Evolutionary conservation across 2,329 filamentous ascomycete species (phyloP).

Genomic region (Cordyceps pruinosa): DNA sequence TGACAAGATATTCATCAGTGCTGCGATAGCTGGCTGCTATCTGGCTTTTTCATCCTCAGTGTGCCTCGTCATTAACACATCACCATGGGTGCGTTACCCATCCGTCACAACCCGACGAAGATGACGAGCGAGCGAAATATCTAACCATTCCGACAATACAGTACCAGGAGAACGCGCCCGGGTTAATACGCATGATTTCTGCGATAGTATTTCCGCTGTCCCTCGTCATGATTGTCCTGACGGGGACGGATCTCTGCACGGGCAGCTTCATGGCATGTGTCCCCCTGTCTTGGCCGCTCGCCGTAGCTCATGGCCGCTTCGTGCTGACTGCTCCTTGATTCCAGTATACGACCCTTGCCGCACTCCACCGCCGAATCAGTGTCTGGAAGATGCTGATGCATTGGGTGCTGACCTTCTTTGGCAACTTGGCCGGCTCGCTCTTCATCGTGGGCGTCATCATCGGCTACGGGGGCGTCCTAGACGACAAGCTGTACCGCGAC

Average conservation of each 20-base stretch:
- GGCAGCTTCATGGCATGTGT: constrained; percentile 34
- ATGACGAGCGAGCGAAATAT: neutral
- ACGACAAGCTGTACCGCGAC: constrained; percentile 33
- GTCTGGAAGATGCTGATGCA: constrained; percentile 15
- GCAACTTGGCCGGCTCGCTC: constrained; percentile 39
- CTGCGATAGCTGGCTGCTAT: constrained; percentile 44
- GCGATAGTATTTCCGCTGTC: constrained; percentile 44
- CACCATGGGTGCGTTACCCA: constrained; percentile 37
- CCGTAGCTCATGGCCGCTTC: neutral
- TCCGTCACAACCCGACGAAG: neutral
- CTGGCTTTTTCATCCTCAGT: constrained; percentile 45
- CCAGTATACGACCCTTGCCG: constrained; percentile 17
- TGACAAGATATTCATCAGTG: constrained; percentile 45
- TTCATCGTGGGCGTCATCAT: constrained; percentile 41
- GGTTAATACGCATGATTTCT: constrained; percentile 37
- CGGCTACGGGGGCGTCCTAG: constrained; percentile 41
- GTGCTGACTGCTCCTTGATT: neutral
- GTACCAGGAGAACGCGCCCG: constrained; percentile 40
- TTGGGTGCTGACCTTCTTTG: constrained; percentile 39
- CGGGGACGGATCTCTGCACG: constrained; percentile 42
- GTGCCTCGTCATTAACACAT: constrained; percentile 36
- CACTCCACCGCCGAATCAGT: constrained; percentile 13
- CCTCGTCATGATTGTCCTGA: constrained; percentile 41
- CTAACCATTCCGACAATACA: neutral
- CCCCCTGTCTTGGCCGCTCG: no score